phyloP scores from a whole-genome alignment of 306 rosid genomes.

The Gynostemma pentaphyllum region DNA sequence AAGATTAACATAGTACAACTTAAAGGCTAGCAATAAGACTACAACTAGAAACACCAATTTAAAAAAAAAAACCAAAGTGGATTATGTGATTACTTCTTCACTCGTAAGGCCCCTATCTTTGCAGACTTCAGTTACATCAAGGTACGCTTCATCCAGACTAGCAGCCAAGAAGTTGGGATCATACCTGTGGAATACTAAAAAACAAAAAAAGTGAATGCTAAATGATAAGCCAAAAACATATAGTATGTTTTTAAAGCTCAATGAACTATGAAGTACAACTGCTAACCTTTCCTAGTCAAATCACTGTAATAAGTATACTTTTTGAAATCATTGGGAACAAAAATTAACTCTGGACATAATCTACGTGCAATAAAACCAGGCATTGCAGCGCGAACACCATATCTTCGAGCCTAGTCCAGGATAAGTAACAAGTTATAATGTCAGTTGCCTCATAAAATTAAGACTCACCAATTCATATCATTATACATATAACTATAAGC shows the following conservation, averaged over 20 bases:
- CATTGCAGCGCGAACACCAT: conserved; percentile 96
- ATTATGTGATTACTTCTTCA: conserved; percentile 40
- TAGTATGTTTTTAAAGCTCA: not conserved
- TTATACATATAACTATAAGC: not conserved
- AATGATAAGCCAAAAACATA: conserved; percentile 11
- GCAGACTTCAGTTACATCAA: conserved; percentile 77
- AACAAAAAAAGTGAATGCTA: conserved; percentile 1
- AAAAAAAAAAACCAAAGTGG: not conserved
- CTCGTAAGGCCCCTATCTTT: conserved; percentile 46
- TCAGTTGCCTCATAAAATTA: not conserved
- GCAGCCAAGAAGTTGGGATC: conserved; percentile 83
- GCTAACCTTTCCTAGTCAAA: conserved; percentile 65
- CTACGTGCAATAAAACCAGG: conserved; percentile 90
- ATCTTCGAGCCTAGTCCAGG: conserved; percentile 58
- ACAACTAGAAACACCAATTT: not conserved
- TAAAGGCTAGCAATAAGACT: not conserved
- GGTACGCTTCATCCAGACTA: conserved; percentile 91
- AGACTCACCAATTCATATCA: not conserved
- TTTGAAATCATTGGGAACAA: conserved; percentile 71
- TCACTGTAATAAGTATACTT: conserved; percentile 66
- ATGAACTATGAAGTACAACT: conserved; percentile 14
- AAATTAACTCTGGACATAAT: conserved; percentile 73
- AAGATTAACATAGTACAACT: not conserved
- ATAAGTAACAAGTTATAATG: not conserved
- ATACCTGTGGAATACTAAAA: conserved; percentile 61